Base-by-base conservation (phyloP, 2,329 filamentous ascomycete species). In the Clarireedia hainanense region DNA sequence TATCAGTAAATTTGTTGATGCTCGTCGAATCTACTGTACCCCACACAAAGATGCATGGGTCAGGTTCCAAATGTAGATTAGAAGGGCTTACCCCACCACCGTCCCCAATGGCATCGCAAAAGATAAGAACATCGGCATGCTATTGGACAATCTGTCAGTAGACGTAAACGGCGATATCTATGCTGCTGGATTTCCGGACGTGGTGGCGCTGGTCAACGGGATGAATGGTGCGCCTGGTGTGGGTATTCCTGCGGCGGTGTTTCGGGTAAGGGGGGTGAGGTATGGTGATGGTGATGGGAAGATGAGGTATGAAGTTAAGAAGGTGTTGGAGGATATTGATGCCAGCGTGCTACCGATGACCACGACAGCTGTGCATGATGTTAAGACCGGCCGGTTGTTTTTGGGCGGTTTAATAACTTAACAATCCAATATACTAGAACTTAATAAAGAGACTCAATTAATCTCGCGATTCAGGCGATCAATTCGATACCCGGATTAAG, bases 141-240 rank as follows among this genome's bases (percentile, higher is more conserved):
- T 67, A 0, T 52, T 72, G 1, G 71, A 72, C 52, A 72, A 73
- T 50, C 52, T 73, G 2, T 67, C 66, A 0, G 59, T 71, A 17
- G 70, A 73, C 55, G 57, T 53, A 3, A 64, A 71, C 26, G 70
- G 71, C 1, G 66, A 71, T 40, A 64, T 73, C 42, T 66, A 65
- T 47, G 69, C 62, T 1, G 68, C 69, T 5, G 65, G 59, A 1
- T 62, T 73, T 39, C 69, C 71, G 0, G 63, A 69, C 36, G 10
- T 58, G 1, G 36, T 65, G 6, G 58, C 60, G 17, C 57, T 66
- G 9, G 7, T 62, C 4, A 49, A 61, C n/a, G 53, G 56, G 6
- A 59, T 61, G 27, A 30, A 30, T 5, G 60, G 62, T 27, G 59
- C 66, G 27, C 64, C 67, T 12, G 45, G 10, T 14, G 56, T 36